Conservation (phyloP, 257 asterid genomes). For the Solanum medicagineum region DNA sequence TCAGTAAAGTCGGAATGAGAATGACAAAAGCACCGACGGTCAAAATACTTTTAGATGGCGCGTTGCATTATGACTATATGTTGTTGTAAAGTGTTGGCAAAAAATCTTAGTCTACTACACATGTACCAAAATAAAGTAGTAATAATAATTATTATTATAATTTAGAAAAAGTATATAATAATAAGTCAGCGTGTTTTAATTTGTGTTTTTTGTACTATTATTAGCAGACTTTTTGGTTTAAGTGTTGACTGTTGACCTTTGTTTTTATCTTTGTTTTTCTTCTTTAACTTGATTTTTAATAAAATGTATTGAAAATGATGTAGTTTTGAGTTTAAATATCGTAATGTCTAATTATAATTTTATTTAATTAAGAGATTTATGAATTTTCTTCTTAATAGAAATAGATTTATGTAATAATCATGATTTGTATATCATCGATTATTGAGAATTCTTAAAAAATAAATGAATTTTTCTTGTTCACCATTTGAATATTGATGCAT, state of each 20-base stretch:
- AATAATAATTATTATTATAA: too few species aligned
- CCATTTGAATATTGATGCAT: neutral
- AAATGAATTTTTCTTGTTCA: neutral
- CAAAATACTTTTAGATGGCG: neutral
- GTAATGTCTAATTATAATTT: rapidly evolving
- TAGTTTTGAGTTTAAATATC: too few species aligned
- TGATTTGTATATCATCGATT: neutral
- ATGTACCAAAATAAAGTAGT: neutral
- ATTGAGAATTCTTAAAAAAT: rapidly evolving
- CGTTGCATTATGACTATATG: neutral
- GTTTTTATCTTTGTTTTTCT: neutral
- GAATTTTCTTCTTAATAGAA: neutral
- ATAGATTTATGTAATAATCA: neutral
- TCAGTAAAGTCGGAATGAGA: neutral
- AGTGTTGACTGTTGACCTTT: neutral
- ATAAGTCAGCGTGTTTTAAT: neutral
- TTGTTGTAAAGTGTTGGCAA: neutral
- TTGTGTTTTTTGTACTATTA: neutral
- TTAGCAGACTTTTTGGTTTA: neutral
- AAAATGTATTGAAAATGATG: too few species aligned
- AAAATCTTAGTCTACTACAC: neutral
- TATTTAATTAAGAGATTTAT: neutral
- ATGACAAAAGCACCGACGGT: neutral
- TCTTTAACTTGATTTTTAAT: too few species aligned
- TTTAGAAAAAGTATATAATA: too few species aligned